A percentile compares a stretch with the other conserved stretches of the same genome.
phyloP scores from a whole-genome alignment of 306 rosid genomes.

The Potentilla sterilis region DNA sequence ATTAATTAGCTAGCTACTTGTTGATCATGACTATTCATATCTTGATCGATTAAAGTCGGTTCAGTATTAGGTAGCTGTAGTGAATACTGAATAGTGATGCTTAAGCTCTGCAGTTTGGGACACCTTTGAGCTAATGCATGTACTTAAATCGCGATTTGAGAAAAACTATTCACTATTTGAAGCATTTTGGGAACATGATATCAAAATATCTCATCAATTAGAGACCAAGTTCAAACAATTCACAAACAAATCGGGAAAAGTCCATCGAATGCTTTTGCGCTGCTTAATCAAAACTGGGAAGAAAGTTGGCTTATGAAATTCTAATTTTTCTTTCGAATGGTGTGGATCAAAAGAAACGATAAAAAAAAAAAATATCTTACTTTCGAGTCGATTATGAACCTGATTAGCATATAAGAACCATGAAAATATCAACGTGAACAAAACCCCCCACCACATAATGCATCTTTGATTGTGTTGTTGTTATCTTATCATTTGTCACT shows the following conservation, averaged over 20 bases:
- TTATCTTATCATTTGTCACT: not conserved
- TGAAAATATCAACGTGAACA: not conserved
- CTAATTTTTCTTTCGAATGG: not conserved
- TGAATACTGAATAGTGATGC: not conserved
- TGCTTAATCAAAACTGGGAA: constrained; percentile 7
- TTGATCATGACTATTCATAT: not conserved
- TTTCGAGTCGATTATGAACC: not conserved
- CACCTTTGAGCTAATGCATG: not conserved
- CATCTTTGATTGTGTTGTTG: not conserved
- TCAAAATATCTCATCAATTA: not conserved
- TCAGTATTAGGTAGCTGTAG: constrained; percentile 3
- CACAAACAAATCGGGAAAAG: not conserved
- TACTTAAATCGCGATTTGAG: not conserved
- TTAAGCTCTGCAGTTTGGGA: not conserved
- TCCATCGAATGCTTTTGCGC: not conserved
- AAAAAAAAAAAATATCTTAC: not conserved
- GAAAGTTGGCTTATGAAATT: not conserved
- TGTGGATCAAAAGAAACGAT: not conserved
- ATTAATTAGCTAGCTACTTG: not conserved
- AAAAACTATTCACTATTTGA: not conserved
- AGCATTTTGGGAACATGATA: not conserved
- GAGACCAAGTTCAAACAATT: constrained; percentile 1
- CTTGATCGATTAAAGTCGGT: not conserved
- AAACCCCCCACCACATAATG: not conserved
- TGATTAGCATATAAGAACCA: not conserved